phyloP scores from a whole-genome alignment of 345 rosid species.

The Psidium guajava region DNA sequence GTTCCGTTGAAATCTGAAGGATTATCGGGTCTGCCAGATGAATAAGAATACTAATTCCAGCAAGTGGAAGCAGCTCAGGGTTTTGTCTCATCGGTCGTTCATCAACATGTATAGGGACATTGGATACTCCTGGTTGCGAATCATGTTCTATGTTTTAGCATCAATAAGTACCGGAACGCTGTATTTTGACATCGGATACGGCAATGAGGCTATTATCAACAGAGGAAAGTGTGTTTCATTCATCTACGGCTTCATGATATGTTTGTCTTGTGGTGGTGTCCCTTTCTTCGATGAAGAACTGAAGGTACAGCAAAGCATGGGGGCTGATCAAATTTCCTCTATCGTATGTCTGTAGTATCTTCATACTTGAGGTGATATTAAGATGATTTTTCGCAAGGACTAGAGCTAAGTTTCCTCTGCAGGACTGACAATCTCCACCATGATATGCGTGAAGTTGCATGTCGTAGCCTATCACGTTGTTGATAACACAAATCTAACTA shows the following conservation, averaged over 20 bases:
- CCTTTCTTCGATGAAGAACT: not conserved
- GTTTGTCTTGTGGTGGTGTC: not conserved
- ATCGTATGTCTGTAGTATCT: not conserved
- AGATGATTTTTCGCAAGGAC: not conserved
- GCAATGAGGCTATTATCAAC: not conserved
- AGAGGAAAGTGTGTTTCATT: not conserved
- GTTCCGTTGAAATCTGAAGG: not conserved
- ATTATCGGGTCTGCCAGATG: not conserved
- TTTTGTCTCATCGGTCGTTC: not conserved
- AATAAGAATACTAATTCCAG: not conserved
- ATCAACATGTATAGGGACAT: constrained; percentile 4
- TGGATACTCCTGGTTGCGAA: constrained; percentile 4
- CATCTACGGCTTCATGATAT: not conserved
- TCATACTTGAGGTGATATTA: not conserved
- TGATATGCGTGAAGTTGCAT: not conserved
- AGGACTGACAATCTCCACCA: not conserved
- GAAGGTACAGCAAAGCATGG: not conserved
- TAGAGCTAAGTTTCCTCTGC: not conserved
- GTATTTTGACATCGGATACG: not conserved
- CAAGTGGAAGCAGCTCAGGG: not conserved
- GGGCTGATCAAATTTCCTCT: not conserved
- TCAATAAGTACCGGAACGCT: not conserved
- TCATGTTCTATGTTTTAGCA: not conserved
- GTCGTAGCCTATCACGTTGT: not conserved
- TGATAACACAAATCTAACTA: not conserved